These are phyloP conservation scores for Fusarium siculi DNA, from an alignment of 2,329 filamentous ascomycete genomes.

Conservation along the genomic window DNA sequence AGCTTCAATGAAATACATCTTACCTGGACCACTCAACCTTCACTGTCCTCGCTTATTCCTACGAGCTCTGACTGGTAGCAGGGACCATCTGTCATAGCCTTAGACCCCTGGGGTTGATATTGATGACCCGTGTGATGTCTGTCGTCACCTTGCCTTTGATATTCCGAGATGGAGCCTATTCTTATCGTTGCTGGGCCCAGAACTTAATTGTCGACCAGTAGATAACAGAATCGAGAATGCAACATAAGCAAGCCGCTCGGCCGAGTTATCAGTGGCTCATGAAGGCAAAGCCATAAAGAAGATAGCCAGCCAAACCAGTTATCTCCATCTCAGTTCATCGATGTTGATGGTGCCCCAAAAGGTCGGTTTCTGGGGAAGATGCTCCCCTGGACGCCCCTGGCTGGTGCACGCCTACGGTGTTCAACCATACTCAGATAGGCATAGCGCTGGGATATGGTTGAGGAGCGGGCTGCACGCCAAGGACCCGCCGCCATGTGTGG, in stretches of 20 bases:
- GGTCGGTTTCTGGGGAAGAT: constrained; percentile 45
- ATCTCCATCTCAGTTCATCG: constrained; percentile 19
- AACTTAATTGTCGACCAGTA: constrained; percentile 27
- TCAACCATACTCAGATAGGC: constrained; percentile 41
- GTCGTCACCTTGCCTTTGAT: constrained; percentile 38
- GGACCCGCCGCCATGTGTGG: constrained; percentile 43
- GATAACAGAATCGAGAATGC: constrained; percentile 27
- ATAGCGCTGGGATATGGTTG: constrained; percentile 57
- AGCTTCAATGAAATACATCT: constrained; percentile 12
- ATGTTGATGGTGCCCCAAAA: constrained; percentile 47
- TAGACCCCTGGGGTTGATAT: constrained; percentile 3
- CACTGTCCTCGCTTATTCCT: constrained; percentile 21
- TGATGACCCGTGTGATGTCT: constrained; percentile 24
- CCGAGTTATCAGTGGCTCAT: constrained; percentile 40
- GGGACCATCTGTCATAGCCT: constrained; percentile 17
- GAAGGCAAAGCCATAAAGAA: constrained; percentile 26
- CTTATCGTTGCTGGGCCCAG: constrained; percentile 31
- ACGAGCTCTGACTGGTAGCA: constrained; percentile 28
- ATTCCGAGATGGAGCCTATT: constrained; percentile 10
- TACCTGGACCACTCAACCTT: constrained; percentile 3
- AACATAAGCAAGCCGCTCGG: constrained; percentile 38
- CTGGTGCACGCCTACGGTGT: constrained; percentile 29
- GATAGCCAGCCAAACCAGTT: constrained; percentile 37
- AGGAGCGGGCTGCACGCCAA: constrained; percentile 50
- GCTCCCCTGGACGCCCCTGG: constrained; percentile 43